phyloP scores from a whole-genome alignment of 768 basidiomycete genomes.

The Phanerochaete carnosa region DNA sequence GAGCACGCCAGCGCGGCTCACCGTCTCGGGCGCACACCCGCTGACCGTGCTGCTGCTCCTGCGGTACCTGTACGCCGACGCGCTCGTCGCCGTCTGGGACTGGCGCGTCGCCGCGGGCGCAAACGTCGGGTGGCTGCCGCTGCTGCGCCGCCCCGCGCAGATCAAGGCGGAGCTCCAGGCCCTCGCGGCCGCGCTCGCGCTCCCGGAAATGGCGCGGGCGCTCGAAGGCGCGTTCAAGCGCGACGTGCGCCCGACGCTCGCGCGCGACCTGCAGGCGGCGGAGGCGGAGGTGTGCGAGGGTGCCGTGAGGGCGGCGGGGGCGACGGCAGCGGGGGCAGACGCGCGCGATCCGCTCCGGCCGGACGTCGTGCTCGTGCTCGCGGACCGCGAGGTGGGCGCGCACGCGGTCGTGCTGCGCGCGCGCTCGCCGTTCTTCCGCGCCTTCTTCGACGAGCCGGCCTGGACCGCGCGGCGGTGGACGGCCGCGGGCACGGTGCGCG shows the following conservation, averaged over 20 bases:
- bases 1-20: conserved; percentile 24
- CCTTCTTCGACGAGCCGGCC: conserved; percentile 76
- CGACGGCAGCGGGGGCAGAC: background rate
- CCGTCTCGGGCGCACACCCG: conserved; percentile 54
- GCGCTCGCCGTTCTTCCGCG: conserved; percentile 78
- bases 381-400: conserved; percentile 59
- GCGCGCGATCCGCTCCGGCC: conserved; percentile 36
- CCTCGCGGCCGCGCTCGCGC: conserved; percentile 55
- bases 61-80: conserved; percentile 87
- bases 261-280: conserved; percentile 40
- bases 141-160: conserved; percentile 37
- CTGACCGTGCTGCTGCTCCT: conserved; percentile 73
- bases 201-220: conserved; percentile 50
- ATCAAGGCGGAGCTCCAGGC: conserved; percentile 63
- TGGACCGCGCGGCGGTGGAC: conserved; percentile 72
- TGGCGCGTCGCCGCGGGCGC: conserved; percentile 58
- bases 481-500: conserved; percentile 46
- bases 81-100: conserved; percentile 83
- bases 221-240: conserved; percentile 64
- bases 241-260: conserved; percentile 44
- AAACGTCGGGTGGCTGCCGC: no score
- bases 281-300: background rate
- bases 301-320: no score
- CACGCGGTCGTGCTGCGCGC: conserved; percentile 81
- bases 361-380: conserved; percentile 72